phyloP scores from a whole-genome alignment of 2,329 filamentous ascomycete genomes.

The Coniochaeta sp. region DNA sequence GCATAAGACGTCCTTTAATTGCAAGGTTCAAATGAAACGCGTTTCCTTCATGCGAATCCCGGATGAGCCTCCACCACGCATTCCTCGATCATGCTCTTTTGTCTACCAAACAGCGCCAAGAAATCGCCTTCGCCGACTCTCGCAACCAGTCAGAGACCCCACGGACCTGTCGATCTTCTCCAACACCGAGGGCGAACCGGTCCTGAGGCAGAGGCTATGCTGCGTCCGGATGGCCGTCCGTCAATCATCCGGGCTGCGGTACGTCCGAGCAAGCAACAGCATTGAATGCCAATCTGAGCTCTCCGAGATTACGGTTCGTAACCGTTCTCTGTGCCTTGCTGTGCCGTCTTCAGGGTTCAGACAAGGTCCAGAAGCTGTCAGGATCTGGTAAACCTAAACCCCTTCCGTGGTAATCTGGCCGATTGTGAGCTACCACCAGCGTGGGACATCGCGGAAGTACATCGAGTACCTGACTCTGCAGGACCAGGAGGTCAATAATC shows the following conservation, averaged over 20 bases:
- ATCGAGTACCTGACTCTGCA: not conserved
- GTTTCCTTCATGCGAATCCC: conserved; percentile 37
- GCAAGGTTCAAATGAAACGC: conserved; percentile 35
- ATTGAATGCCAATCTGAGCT: not conserved
- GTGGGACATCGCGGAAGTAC: not conserved
- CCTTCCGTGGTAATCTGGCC: conserved; percentile 4
- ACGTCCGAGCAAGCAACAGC: not conserved
- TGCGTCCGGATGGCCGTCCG: not conserved
- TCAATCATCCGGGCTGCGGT: not conserved
- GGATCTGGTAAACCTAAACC: conserved; percentile 1
- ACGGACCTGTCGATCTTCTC: not conserved
- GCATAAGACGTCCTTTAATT: conserved; percentile 43
- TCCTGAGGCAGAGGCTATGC: not conserved
- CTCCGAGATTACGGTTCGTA: not conserved
- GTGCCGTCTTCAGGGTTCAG: not conserved
- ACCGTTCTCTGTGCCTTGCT: not conserved
- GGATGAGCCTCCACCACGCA: conserved; percentile 14
- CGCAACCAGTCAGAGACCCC: not conserved
- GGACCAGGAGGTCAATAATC: not conserved
- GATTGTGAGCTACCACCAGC: not conserved
- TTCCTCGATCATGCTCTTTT: conserved; percentile 6
- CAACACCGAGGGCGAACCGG: not conserved
- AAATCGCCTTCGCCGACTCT: not conserved
- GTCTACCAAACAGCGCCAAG: not conserved
- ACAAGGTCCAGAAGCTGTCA: not conserved